Conservation (phyloP, 495 filamentous ascomycete species). For the Hyaloscypha bicolor region DNA sequence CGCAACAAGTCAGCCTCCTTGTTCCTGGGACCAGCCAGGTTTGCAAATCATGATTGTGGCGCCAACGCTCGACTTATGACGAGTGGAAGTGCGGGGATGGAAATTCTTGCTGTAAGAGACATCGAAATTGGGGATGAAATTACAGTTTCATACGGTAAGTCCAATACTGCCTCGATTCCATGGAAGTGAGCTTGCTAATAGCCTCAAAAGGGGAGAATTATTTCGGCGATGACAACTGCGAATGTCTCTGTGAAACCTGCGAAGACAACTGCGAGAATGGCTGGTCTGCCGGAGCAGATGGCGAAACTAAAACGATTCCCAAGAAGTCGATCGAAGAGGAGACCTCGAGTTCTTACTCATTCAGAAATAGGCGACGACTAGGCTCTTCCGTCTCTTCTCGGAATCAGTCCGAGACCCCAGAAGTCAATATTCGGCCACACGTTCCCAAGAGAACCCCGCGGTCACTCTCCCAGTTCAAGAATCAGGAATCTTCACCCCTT, state of each 20-base stretch:
- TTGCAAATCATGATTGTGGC: conserved; percentile 96
- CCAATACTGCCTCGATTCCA: neutral
- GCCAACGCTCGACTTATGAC: conserved; percentile 88
- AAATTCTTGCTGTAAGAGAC: conserved; percentile 75
- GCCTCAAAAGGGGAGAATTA: conserved; percentile 66
- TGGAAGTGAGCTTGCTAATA: neutral
- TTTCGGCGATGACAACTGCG: conserved; percentile 92
- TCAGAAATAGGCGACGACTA: conserved; percentile 24
- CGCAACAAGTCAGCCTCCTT: conserved; percentile 84
- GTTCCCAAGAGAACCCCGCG: conserved; percentile 28
- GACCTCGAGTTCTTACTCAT: conserved; percentile 25
- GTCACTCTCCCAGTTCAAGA: conserved; percentile 26
- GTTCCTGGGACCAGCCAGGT: conserved; percentile 92
- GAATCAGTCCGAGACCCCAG: conserved; percentile 32
- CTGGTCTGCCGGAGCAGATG: conserved; percentile 57
- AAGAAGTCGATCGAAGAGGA: conserved; percentile 32
- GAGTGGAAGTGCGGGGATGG: conserved; percentile 80
- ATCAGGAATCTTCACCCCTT: conserved; percentile 9
- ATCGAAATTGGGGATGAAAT: conserved; percentile 92
- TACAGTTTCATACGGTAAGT: conserved; percentile 81
- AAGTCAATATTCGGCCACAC: conserved; percentile 30
- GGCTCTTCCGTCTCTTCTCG: conserved; percentile 24
- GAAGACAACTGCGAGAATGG: conserved; percentile 77
- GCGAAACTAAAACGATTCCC: conserved; percentile 18
- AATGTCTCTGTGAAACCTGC: conserved; percentile 90